Conservation (phyloP, 2,329 filamentous ascomycete species). For the Madurella mycetomatis region DNA sequence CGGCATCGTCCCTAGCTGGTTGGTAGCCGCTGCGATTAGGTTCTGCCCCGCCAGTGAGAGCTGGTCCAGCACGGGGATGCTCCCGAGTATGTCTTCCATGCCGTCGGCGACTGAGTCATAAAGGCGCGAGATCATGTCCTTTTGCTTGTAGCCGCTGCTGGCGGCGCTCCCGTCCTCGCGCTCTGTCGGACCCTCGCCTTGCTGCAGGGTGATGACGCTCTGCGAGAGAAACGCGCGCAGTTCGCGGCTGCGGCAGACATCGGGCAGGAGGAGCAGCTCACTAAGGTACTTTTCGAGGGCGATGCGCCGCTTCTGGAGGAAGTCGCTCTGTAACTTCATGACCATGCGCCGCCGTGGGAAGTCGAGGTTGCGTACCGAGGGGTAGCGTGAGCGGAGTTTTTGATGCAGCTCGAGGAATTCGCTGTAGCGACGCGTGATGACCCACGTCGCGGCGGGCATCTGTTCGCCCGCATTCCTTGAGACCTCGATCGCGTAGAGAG, state of each 20-base stretch:
- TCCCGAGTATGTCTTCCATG: slow-evolving; percentile 96
- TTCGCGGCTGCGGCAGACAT: slow-evolving; percentile 91
- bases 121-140: slow-evolving; percentile 86
- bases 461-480: slow-evolving; percentile 85
- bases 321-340: slow-evolving; percentile 95
- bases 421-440: slow-evolving; percentile 87
- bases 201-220: slow-evolving; percentile 61
- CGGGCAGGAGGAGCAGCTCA: slow-evolving; percentile 77
- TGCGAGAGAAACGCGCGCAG: slow-evolving; percentile 89
- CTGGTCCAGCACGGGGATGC: slow-evolving; percentile 92
- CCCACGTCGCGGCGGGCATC: slow-evolving; percentile 95
- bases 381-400: slow-evolving; percentile 75
- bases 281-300: slow-evolving; percentile 82
- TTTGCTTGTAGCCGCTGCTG: slow-evolving; percentile 48
- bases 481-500: slow-evolving; percentile 90
- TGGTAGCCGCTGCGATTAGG: slow-evolving; percentile 71
- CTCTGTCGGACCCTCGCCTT: slow-evolving; percentile 53
- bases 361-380: slow-evolving; percentile 82
- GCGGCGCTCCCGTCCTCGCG: slow-evolving; percentile 43
- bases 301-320: slow-evolving; percentile 79
- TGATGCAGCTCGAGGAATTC: slow-evolving; percentile 97
- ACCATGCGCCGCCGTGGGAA: slow-evolving; percentile 90
- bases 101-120: slow-evolving; percentile 97
- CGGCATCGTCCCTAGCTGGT: slow-evolving; percentile 55
- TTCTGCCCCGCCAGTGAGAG: slow-evolving; percentile 90